Evolutionary conservation across 2,329 filamentous ascomycete genomes (phyloP).

Genomic region (Neofusicoccum umdonicola): DNA sequence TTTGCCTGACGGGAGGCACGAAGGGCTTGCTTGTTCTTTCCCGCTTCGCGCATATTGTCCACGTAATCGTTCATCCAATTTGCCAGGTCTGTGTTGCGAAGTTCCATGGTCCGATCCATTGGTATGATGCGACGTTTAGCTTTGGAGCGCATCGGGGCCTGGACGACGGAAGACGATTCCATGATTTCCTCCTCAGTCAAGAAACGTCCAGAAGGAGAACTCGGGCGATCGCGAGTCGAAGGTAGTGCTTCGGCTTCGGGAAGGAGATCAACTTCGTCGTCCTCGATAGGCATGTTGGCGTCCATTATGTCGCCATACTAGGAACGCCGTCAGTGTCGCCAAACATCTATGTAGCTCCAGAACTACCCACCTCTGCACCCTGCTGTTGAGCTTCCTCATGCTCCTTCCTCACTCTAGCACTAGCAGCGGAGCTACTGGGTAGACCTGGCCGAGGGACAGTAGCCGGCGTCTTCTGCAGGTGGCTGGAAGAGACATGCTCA

Average conservation of each 20-base stretch:
- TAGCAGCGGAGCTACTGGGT: conserved; percentile 35
- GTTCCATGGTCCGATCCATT: conserved; percentile 50
- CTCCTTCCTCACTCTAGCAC: conserved; percentile 41
- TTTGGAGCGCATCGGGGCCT: conserved; percentile 40
- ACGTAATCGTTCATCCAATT: conserved; percentile 60
- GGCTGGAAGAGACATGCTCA: conserved; percentile 37
- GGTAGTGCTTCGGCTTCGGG: conserved; percentile 31
- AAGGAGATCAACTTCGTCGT: conserved; percentile 24
- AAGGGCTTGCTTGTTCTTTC: conserved; percentile 44
- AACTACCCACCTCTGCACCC: conserved; percentile 36
- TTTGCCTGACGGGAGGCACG: conserved; percentile 51
- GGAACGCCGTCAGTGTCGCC: neutral
- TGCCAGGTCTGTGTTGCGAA: conserved; percentile 56
- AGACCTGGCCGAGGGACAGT: conserved; percentile 19
- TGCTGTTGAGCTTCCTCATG: conserved; percentile 40
- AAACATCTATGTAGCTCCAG: too few relatives aligned
- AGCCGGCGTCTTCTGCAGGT: conserved; percentile 22
- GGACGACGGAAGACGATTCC: conserved; percentile 35
- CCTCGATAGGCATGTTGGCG: conserved; percentile 32
- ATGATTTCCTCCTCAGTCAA: conserved; percentile 22
- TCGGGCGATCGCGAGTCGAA: conserved; percentile 15
- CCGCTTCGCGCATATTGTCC: conserved; percentile 56
- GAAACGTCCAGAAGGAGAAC: neutral
- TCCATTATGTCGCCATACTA: conserved; percentile 28
- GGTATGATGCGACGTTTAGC: conserved; percentile 42